Percentiles rank a stretch among this genome's conserved stretches.
Evolutionary conservation across 2,329 filamentous ascomycete genomes (phyloP).

Genomic region (Fusarium mangiferae): DNA sequence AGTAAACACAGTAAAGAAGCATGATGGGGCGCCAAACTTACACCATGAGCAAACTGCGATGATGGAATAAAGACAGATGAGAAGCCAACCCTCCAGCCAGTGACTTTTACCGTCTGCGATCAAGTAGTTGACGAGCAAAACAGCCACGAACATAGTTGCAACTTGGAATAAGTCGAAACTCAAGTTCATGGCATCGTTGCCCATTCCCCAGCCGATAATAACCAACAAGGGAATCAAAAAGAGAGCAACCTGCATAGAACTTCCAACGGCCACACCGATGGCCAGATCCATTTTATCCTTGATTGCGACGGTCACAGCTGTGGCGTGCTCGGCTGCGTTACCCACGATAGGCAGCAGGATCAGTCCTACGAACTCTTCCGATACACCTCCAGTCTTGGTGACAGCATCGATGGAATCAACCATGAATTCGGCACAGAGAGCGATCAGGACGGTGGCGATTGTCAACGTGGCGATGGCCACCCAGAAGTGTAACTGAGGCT

Average conservation of each 20-base stretch:
- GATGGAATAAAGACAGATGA: slow-evolving; percentile 83
- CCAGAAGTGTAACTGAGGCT: slow-evolving; percentile 76
- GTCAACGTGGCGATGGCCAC: slow-evolving; percentile 79
- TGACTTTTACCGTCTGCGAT: slow-evolving; percentile 86
- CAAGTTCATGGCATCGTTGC: slow-evolving; percentile 77
- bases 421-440: slow-evolving; percentile 83
- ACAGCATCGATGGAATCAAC: slow-evolving; percentile 78
- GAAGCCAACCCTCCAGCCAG: slow-evolving; percentile 80
- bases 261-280: slow-evolving; percentile 83
- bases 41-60: slow-evolving; percentile 76
- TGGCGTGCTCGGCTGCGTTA: slow-evolving; percentile 84
- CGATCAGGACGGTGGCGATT: slow-evolving; percentile 81
- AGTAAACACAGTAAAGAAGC: slow-evolving; percentile 1
- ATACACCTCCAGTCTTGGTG: slow-evolving; percentile 68
- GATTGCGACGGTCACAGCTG: slow-evolving; percentile 80
- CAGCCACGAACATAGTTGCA: slow-evolving; percentile 83
- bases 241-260: slow-evolving; percentile 82
- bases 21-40: slow-evolving; percentile 51
- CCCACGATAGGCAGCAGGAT: slow-evolving; percentile 86
- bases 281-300: slow-evolving; percentile 90
- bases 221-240: slow-evolving; percentile 82
- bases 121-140: slow-evolving; percentile 86
- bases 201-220: slow-evolving; percentile 82
- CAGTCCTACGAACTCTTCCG: slow-evolving; percentile 80
- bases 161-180: slow-evolving; percentile 92